phyloP scores from a whole-genome alignment of 2,329 filamentous ascomycete genomes.

The Botryosphaeria dothidea region DNA sequence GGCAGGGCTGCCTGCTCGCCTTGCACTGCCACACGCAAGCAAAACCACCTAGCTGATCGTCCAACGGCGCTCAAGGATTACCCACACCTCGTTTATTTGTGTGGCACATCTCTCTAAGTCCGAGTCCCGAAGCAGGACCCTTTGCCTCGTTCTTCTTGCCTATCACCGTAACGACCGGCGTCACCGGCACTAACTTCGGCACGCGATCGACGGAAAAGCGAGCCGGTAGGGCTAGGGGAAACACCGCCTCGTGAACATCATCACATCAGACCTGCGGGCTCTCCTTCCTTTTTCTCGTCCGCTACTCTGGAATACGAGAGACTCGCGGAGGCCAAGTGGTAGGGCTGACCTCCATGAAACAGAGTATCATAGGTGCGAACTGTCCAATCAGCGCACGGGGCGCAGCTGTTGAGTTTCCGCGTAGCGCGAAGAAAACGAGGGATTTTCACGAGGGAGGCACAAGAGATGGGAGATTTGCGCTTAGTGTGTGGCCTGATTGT shows the following conservation, averaged over 20 bases:
- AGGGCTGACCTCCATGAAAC: no score
- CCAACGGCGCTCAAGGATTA: neutral
- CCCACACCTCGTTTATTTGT: neutral
- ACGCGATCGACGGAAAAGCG: neutral
- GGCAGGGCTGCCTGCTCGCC: neutral
- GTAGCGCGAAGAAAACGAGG: no score
- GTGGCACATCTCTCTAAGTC: neutral
- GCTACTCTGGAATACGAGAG: neutral
- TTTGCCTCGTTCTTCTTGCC: conserved; percentile 1
- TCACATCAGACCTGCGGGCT: neutral
- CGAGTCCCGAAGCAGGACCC: neutral
- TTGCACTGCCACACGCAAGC: conserved; percentile 6
- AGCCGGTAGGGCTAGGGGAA: neutral
- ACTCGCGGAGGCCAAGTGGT: neutral
- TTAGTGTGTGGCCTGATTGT: no score
- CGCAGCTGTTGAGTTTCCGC: no score
- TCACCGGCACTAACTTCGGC: neutral
- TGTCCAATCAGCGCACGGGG: no score
- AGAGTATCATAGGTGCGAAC: no score
- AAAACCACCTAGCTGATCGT: neutral
- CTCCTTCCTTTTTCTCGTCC: neutral
- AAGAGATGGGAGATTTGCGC: neutral
- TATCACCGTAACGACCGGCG: conserved; percentile 2
- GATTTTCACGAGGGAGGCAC: neutral
- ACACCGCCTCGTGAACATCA: conserved; percentile 1